Evolutionary conservation across 768 basidiomycete species (phyloP).

Genomic region (Suillus brevipes): DNA sequence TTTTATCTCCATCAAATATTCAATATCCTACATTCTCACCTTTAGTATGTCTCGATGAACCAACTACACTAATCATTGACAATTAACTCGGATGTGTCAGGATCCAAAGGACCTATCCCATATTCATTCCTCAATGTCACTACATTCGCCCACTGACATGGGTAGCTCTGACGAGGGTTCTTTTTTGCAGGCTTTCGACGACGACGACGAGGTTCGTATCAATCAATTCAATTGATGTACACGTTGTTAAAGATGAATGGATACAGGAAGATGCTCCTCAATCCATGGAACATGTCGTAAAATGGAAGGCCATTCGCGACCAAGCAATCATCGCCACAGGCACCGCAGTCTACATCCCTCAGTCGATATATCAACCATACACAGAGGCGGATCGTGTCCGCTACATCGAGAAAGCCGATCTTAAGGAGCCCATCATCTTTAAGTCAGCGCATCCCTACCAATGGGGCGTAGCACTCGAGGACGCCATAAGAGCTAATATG

Average conservation of each 20-base stretch:
- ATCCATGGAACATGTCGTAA: constrained; percentile 25
- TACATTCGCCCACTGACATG: background rate
- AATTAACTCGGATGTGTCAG: background rate
- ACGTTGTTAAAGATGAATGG: background rate
- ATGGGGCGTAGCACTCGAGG: constrained; percentile 61
- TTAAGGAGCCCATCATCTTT: constrained; percentile 69
- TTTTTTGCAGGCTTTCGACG: background rate
- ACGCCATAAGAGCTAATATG: constrained; percentile 63
- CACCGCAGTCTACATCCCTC: constrained; percentile 59
- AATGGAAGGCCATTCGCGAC: constrained; percentile 26
- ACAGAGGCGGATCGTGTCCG: constrained; percentile 75
- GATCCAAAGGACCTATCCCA: background rate
- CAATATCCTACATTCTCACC: background rate
- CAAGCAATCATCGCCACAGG: constrained; percentile 24
- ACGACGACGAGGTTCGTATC: background rate
- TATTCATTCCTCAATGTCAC: background rate
- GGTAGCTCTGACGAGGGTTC: background rate
- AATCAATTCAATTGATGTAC: no score
- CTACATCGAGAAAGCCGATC: constrained; percentile 68
- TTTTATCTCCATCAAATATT: background rate
- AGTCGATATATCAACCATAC: constrained; percentile 72
- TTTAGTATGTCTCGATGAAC: background rate
- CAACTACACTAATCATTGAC: background rate
- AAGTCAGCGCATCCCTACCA: constrained; percentile 50
- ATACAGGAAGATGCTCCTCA: constrained; percentile 24